Evolutionary conservation across 139 green algal species (phyloP).

Genomic region (Bryopsis sp.): DNA sequence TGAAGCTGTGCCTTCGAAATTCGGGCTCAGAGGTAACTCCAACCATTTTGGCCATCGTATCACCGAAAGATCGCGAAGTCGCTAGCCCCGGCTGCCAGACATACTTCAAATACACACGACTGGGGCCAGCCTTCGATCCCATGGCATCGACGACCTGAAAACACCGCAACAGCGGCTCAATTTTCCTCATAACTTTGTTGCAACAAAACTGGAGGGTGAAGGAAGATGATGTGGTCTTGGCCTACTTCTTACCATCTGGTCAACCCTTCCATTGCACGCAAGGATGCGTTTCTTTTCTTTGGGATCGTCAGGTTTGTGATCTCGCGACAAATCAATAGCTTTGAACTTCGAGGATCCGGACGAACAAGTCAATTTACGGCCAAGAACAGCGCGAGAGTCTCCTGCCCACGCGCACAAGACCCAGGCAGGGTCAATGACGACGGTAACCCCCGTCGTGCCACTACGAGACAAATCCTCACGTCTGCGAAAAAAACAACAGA

Average conservation of each 20-base stretch:
- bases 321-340: neutral
- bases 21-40: conserved; percentile 28
- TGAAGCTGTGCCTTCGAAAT: conserved; percentile 9
- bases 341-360: neutral
- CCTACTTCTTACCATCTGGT: neutral
- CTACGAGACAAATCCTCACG: neutral
- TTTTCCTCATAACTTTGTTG: too few species aligned
- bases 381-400: neutral
- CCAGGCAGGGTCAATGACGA: neutral
- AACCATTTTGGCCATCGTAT: conserved; percentile 30
- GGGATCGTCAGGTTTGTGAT: neutral
- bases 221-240: too few species aligned
- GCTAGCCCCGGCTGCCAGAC: conserved; percentile 24
- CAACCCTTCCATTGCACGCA: neutral
- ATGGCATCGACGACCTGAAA: too few species aligned
- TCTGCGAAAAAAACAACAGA: neutral
- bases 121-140: conserved; percentile 20
- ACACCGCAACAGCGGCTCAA: too few species aligned
- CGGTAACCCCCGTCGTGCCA: neutral
- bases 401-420: neutral
- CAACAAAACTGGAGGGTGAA: too few species aligned
- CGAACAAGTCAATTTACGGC: neutral
- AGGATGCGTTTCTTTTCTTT: conserved; percentile 4
- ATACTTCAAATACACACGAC: conserved; percentile 26
- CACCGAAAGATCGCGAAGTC: conserved; percentile 29